phyloP scores from a whole-genome alignment of 495 filamentous ascomycete genomes.

The Cladorrhinum samala region DNA sequence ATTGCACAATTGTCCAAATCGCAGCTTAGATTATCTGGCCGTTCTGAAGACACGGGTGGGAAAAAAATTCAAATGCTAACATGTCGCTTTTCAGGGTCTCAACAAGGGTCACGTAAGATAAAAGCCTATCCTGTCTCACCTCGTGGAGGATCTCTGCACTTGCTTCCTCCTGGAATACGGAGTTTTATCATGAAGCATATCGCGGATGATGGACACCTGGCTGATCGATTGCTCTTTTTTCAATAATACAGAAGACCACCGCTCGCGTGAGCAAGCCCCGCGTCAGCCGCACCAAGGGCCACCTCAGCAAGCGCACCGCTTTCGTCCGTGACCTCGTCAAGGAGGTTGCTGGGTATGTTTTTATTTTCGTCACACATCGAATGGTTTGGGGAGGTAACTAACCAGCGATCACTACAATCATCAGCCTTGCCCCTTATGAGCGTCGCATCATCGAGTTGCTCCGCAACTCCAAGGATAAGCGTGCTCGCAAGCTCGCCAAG shows the following conservation, averaged over 20 bases:
- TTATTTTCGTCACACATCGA: neutral
- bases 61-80: slow-evolving; percentile 11
- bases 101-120: slow-evolving; percentile 80
- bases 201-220: slow-evolving; percentile 27
- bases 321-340: slow-evolving; percentile 92
- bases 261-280: slow-evolving; percentile 77
- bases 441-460: slow-evolving; percentile 97
- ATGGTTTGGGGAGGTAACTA: neutral
- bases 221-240: slow-evolving; percentile 30
- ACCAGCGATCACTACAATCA: neutral
- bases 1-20: neutral
- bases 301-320: slow-evolving; percentile 85
- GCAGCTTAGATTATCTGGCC: neutral
- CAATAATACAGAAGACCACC: slow-evolving; percentile 75
- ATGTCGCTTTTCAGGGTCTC: slow-evolving; percentile 45
- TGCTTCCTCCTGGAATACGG: slow-evolving; percentile 23
- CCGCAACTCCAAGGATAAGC: slow-evolving; percentile 98
- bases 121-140: slow-evolving; percentile 33
- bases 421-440: slow-evolving; percentile 84
- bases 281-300: slow-evolving; percentile 87
- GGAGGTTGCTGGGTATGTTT: slow-evolving; percentile 80
- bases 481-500: slow-evolving; percentile 98
- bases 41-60: neutral
- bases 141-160: slow-evolving; percentile 52
- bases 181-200: slow-evolving; percentile 16